Evolutionary conservation across 805 yeast species (phyloP).

Genomic region (Teunomyces lycoperdinae): DNA sequence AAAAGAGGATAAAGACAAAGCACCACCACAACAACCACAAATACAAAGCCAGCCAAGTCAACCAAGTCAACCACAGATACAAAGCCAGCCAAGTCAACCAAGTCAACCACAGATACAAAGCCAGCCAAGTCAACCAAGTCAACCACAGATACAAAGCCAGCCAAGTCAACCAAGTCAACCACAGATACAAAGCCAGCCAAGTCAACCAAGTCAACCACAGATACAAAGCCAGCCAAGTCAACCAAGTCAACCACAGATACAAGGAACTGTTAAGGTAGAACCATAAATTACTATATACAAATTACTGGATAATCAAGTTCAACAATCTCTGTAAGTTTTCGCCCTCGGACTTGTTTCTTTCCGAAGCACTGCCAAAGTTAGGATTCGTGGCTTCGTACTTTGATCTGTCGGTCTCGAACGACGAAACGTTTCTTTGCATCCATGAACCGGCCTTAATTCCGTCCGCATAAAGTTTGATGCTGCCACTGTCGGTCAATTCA

Average conservation of each 20-base stretch:
- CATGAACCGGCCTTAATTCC: conserved; percentile 41
- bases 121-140: neutral
- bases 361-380: conserved; percentile 29
- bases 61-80: neutral
- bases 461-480: conserved; percentile 36
- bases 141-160: neutral
- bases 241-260: neutral
- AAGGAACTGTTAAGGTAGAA: neutral
- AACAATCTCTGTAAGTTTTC: conserved; percentile 23
- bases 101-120: neutral
- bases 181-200: neutral
- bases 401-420: conserved; percentile 18
- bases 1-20: conserved; percentile 7
- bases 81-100: neutral
- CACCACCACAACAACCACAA: neutral
- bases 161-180: neutral
- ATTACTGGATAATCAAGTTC: conserved; percentile 19
- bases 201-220: neutral
- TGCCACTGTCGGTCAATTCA: conserved; percentile 36
- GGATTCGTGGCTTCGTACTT: conserved; percentile 32
- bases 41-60: neutral
- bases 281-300: neutral
- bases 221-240: neutral
- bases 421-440: conserved; percentile 29
- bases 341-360: conserved; percentile 32